phyloP scores from a whole-genome alignment of 495 filamentous ascomycete species.

The Elasticomyces elasticus region DNA sequence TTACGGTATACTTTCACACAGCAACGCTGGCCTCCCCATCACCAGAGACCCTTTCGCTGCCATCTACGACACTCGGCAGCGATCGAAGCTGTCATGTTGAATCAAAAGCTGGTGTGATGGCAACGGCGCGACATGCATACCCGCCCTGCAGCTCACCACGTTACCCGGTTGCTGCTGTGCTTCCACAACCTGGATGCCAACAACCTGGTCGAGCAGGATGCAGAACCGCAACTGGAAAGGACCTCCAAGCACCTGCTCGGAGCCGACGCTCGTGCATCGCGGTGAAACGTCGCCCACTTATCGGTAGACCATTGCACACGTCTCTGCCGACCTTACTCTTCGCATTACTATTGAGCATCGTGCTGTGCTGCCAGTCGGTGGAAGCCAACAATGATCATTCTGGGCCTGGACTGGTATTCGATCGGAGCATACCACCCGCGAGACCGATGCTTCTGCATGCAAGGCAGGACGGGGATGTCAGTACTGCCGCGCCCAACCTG shows the following conservation, averaged over 20 bases:
- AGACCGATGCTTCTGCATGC: conserved; percentile 2
- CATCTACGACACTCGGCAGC: background rate
- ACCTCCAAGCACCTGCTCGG: conserved; percentile 3
- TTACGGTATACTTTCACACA: too few species aligned
- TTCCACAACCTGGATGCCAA: background rate
- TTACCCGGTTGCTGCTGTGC: background rate
- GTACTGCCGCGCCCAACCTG: conserved; percentile 29
- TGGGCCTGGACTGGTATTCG: conserved; percentile 11
- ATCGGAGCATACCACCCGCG: conserved; percentile 13
- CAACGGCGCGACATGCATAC: background rate
- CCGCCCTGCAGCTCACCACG: conserved; percentile 5
- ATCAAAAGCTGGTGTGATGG: conserved; percentile 1
- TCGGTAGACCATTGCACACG: too few species aligned
- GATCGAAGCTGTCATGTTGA: conserved; percentile 2
- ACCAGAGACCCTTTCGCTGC: background rate
- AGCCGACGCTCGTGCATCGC: background rate
- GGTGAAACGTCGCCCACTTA: background rate
- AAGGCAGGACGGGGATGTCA: conserved; percentile 5
- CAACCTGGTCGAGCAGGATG: conserved; percentile 1
- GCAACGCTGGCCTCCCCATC: background rate
- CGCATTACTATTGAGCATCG: conserved; percentile 2
- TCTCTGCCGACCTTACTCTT: conserved; percentile 1
- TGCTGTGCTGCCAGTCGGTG: background rate
- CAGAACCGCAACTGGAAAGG: background rate
- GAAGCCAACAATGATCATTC: background rate